These are phyloP conservation scores for Striga asiatica DNA, from an alignment of 257 asterid species.

Conservation along the genomic window DNA sequence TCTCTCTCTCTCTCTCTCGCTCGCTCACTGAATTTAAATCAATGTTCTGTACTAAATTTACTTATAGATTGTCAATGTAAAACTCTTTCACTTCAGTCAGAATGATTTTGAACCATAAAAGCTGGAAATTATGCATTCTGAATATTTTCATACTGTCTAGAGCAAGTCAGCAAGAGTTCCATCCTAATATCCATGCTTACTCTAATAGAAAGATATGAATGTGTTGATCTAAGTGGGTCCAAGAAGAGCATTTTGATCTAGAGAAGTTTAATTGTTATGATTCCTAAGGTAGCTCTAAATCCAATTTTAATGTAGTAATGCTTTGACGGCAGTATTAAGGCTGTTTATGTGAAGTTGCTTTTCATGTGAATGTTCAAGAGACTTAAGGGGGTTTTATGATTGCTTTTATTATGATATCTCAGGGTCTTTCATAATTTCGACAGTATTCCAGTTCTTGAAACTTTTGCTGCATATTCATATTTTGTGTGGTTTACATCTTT, in stretches of 20 bases:
- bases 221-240: not conserved
- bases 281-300: too few relatives aligned
- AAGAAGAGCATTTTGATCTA: too few relatives aligned
- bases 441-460: not conserved
- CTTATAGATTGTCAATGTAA: not conserved
- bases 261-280: not conserved
- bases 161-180: not conserved
- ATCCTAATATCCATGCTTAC: not conserved
- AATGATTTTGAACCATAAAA: not conserved
- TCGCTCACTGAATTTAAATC: too few relatives aligned
- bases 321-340: not conserved
- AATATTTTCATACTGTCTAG: not conserved
- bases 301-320: not conserved
- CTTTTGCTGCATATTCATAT: conserved; percentile 5
- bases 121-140: not conserved
- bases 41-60: too few relatives aligned
- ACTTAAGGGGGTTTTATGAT: not conserved
- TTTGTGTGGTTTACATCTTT: conserved; percentile 7
- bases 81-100: not conserved
- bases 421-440: not conserved
- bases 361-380: not conserved
- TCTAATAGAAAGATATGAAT: not conserved
- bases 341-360: conserved; percentile 3
- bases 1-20: not conserved
- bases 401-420: not conserved